A percentile compares a stretch with the other conserved stretches of the same genome.
Evolutionary conservation across 306 rosid genomes (phyloP).

Genomic region (Senna tora): DNA sequence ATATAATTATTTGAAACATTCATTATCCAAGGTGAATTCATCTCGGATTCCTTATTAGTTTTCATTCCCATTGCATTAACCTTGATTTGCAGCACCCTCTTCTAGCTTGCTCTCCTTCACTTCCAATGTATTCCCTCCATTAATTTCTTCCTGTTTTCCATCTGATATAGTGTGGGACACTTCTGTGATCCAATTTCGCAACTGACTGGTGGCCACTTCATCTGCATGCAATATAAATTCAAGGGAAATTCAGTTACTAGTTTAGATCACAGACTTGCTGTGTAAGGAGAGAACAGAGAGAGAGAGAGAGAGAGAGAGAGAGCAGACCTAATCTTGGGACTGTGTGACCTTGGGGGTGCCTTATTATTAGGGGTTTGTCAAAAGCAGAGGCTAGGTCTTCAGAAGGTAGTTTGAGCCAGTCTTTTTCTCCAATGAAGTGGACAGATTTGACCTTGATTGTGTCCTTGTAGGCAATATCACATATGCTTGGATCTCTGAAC

Average conservation of each 20-base stretch:
- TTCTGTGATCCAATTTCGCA: conserved; percentile 51
- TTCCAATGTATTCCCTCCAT: conserved; percentile 39
- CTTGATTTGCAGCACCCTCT: conserved; percentile 35
- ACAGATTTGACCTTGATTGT: conserved; percentile 67
- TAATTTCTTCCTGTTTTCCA: conserved; percentile 20
- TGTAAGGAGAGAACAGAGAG: conserved; percentile 7
- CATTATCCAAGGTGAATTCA: conserved; percentile 6
- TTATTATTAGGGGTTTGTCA: conserved; percentile 64
- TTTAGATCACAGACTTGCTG: neutral
- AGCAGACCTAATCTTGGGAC: conserved; percentile 77
- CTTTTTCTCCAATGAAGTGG: conserved; percentile 84
- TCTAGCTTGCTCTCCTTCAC: conserved; percentile 29
- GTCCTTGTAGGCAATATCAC: conserved; percentile 78
- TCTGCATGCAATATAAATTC: conserved; percentile 46
- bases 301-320: neutral
- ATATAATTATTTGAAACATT: conserved; percentile 14
- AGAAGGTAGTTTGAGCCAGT: conserved; percentile 78
- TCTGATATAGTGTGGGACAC: conserved; percentile 21
- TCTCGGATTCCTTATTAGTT: conserved; percentile 18
- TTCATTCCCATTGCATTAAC: conserved; percentile 30
- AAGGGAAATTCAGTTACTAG: conserved; percentile 23
- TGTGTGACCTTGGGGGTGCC: conserved; percentile 90
- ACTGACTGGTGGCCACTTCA: conserved; percentile 53
- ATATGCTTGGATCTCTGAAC: conserved; percentile 79
- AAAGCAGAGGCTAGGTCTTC: conserved; percentile 78